Base-by-base conservation (phyloP, 2,329 filamentous ascomycete genomes). In the Pseudogymnoascus destructans region DNA sequence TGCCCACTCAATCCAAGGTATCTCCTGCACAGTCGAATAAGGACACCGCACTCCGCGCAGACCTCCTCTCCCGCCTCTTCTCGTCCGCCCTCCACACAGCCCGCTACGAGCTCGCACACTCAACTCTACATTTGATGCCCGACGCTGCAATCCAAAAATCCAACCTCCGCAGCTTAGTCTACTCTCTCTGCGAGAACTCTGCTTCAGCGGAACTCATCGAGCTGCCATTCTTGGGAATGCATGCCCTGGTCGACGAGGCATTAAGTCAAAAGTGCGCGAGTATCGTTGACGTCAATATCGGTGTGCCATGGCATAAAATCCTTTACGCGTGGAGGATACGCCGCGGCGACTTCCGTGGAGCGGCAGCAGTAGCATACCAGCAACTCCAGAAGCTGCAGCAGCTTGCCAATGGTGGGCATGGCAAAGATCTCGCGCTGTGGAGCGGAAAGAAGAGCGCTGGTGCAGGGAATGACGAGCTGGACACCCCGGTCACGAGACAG, bases 311-410 rank as follows among this genome's bases (percentile, higher is more conserved):
- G 68, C 88, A 93, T 68, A 87, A 92, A 66, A 86, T 96, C 59
- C 80, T 97, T 54, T 95, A 96, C 70, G 85, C 91, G 2, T 96
- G 92, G 82, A 84, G 93, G 57, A 85, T 95, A 63, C 85, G 85
- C n/a, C 25, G 42, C 64, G 82, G 83, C 66, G 88, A 97, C 73
- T 95, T 90, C 76, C 87, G 92, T 46, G 93, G 92, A 56, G 84
- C 81, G 1, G 82, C 84, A 2, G 77, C 80, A 1, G 74, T 83
- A 25, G 73, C 85, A 4, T 73, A 85, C 19, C 81, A 86, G 65
- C 76, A 81, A 33, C 77, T 87, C 57, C 79, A 82, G 64, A 82
- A 81, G 69, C 74, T 87, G 13, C 76, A 78, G 61, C 73, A 75
- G 23, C 58, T 59, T 30, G 54, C 30, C 10, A 56, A 56, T n/a